These are phyloP conservation scores for Microdochium trichocladiopsis DNA, from an alignment of 2,329 filamentous ascomycete genomes.

Conservation along the genomic window DNA sequence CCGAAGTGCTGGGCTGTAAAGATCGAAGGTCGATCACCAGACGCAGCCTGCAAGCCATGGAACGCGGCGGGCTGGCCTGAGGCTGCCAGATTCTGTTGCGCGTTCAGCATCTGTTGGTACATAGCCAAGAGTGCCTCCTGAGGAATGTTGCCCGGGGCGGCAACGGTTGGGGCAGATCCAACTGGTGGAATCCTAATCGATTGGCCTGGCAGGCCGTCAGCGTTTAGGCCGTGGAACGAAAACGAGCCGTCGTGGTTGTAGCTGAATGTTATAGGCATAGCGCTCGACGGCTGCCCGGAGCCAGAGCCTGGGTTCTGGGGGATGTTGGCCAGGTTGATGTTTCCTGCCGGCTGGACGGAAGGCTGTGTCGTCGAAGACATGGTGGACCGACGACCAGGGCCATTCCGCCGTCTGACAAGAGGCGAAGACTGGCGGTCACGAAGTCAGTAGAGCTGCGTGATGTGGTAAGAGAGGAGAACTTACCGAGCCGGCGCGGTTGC, in stretches of 20 bases:
- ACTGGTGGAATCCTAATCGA: no score
- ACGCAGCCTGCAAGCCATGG: no score
- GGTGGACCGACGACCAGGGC: neutral
- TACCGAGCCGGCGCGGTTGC: neutral
- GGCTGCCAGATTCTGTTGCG: neutral
- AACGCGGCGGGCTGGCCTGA: no score
- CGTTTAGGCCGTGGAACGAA: neutral
- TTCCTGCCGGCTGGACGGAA: neutral
- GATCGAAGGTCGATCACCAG: neutral
- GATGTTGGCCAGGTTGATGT: neutral
- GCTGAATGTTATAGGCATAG: neutral
- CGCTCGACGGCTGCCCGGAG: neutral
- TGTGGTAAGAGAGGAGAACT: neutral
- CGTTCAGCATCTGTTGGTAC: neutral
- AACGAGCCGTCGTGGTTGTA: neutral
- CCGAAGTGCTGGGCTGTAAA: neutral
- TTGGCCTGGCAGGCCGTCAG: no score
- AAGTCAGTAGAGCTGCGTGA: neutral
- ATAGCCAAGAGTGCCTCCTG: neutral
- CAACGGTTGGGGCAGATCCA: neutral
- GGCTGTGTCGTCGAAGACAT: neutral
- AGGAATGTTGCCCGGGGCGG: neutral
- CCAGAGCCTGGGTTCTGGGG: neutral
- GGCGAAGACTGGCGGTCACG: neutral
- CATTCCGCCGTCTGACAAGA: neutral